Conservation (phyloP, 345 rosid genomes). For the Hibiscus mutabilis region DNA sequence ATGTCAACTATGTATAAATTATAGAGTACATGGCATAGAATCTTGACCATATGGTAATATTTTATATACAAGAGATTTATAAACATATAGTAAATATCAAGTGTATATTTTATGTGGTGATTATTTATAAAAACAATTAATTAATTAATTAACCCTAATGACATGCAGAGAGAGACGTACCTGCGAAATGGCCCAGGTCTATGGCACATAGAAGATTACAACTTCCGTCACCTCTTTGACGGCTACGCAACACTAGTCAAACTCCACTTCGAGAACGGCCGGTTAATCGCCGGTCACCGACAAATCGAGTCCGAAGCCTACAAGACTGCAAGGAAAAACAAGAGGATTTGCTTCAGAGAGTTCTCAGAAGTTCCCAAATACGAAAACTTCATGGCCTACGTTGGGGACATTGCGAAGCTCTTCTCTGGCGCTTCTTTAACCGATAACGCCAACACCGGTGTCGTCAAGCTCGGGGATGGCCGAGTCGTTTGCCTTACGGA, state of each 20-base stretch:
- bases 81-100: background rate
- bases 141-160: constrained; percentile 1
- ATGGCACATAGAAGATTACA: constrained; percentile 74
- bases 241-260: constrained; percentile 82
- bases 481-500: constrained; percentile 89
- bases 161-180: constrained; percentile 86
- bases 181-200: constrained; percentile 89
- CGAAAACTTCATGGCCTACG: constrained; percentile 51
- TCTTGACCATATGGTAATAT: background rate
- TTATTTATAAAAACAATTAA: background rate
- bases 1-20: background rate
- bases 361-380: constrained; percentile 80
- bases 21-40: background rate
- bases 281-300: constrained; percentile 62
- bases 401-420: constrained; percentile 61
- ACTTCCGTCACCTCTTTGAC: constrained; percentile 93
- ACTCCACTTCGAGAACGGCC: constrained; percentile 64
- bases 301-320: constrained; percentile 83
- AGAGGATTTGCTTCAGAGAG: constrained; percentile 71
- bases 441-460: constrained; percentile 92
- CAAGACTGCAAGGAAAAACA: constrained; percentile 71
- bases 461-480: constrained; percentile 74
- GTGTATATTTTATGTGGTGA: background rate
- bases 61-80: background rate
- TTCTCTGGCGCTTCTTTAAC: constrained; percentile 87